phyloP scores from a whole-genome alignment of 441 rosid species.

The Adansonia gregorii region DNA sequence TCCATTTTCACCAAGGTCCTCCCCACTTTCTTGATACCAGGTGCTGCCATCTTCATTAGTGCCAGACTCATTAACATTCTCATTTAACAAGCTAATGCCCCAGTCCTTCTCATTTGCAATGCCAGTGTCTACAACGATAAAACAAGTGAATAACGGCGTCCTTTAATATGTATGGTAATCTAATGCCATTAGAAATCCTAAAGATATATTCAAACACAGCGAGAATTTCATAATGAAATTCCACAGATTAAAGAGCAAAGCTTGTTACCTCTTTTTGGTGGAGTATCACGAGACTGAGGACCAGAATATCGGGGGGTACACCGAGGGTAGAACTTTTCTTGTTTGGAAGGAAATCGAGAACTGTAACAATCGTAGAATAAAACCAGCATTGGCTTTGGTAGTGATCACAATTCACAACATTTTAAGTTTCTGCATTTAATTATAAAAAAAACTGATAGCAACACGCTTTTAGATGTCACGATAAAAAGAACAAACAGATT shows the following conservation, averaged over 20 bases:
- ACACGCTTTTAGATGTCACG: not conserved
- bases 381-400: not conserved
- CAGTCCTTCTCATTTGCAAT: conserved; percentile 98
- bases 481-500: not conserved
- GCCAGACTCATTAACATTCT: conserved; percentile 81
- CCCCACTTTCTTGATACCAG: conserved; percentile 92
- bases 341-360: conserved; percentile 66
- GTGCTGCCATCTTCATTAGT: conserved; percentile 89
- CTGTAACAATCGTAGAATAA: conserved; percentile 41
- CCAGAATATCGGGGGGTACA: conserved; percentile 85
- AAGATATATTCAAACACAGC: not conserved
- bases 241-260: not conserved
- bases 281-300: conserved; percentile 92
- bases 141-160: conserved; percentile 24
- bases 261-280: conserved; percentile 85
- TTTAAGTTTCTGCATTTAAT: not conserved
- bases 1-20: conserved; percentile 83
- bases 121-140: conserved; percentile 72
- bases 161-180: conserved; percentile 20
- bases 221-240: not conserved
- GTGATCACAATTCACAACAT: not conserved
- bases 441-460: not conserved
- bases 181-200: conserved; percentile 1
- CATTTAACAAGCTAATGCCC: conserved; percentile 88
- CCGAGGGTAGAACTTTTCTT: conserved; percentile 80